Base-by-base conservation (phyloP, 768 basidiomycete species). In the Boletellus sp. region DNA sequence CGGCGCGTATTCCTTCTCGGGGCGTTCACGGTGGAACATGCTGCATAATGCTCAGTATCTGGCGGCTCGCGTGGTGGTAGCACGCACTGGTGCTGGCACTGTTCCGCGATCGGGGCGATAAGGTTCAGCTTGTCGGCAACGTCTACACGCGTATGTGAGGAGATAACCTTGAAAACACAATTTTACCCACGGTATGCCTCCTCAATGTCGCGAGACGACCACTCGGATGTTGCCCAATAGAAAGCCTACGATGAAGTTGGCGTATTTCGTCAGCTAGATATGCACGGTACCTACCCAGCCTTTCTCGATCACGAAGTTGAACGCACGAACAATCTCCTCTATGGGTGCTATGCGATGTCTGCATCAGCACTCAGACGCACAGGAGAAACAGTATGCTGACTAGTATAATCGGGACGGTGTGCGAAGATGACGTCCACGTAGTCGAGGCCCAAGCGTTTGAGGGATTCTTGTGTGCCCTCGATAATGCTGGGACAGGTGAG, bases 241-340 rank as follows among this genome's bases (percentile, higher is more conserved):
- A 71, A 72, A 3, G 71, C 65, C 69, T 71, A 31, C 20, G 12
- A 36, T 12, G 42, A 26, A 17, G 4, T 22, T 55, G 24, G 48
- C 23, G 11, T 16, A 12, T 19, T 10, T 24, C 35, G 26, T 26
- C 4, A 7, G 20, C 7, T 1, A 12, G 24, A 15, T 22, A 9
- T 28, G 6, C 16, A 19, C 5, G 34, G 31, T 8, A 47, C 68
- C 24, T 22, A 64, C 76, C 74, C 75, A 73, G 52, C 77, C 78
- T 36, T 70, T 61, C 43, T 78, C 74, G 53, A 81, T 78, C 34
- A 80, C 63, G 41, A 69, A 72, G 67, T 78, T 79, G 70, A 84
- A 81, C 1, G 78, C 79, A 24, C 82, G 74, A 48, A 84, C 81
- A 38, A 71, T 68, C 63, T 84, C 82, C 54, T 80, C 78, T 68